Evolutionary conservation across 202 grass and related monocot genomes (phyloP).

Genomic region (Dendrocalamus latiflorus): DNA sequence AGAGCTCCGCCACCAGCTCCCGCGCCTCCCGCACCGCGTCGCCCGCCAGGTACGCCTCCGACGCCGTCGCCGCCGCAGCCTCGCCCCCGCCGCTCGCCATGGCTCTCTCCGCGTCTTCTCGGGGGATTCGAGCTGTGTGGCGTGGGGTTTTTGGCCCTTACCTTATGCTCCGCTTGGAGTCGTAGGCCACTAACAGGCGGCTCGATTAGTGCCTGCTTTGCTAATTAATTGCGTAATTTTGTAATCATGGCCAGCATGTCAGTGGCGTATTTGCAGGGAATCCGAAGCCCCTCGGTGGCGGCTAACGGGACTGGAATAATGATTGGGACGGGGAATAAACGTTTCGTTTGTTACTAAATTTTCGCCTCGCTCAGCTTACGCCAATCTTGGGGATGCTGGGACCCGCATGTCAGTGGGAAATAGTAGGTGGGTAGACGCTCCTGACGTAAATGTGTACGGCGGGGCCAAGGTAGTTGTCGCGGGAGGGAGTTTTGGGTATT

Average conservation of each 20-base stretch:
- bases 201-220: conserved; percentile 17
- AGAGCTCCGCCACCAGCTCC: conserved; percentile 76
- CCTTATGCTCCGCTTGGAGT: background rate
- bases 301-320: background rate
- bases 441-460: background rate
- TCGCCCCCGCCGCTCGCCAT: conserved; percentile 26
- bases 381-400: background rate
- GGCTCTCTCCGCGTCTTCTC: background rate
- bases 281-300: background rate
- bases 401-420: background rate
- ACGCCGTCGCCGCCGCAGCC: conserved; percentile 21
- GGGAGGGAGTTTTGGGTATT: too few species aligned
- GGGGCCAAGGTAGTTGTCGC: background rate
- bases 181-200: background rate
- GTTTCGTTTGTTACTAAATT: background rate
- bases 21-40: conserved; percentile 58
- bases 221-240: background rate
- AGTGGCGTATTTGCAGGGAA: background rate
- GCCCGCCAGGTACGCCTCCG: conserved; percentile 56
- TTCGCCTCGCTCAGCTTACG: accelerated
- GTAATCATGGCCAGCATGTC: background rate
- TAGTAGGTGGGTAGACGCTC: too few species aligned
- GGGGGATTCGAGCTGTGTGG: background rate
- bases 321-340: background rate
- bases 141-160: background rate